Conservation (phyloP, 2,329 filamentous ascomycete genomes). For the Aspergillus sp. region DNA sequence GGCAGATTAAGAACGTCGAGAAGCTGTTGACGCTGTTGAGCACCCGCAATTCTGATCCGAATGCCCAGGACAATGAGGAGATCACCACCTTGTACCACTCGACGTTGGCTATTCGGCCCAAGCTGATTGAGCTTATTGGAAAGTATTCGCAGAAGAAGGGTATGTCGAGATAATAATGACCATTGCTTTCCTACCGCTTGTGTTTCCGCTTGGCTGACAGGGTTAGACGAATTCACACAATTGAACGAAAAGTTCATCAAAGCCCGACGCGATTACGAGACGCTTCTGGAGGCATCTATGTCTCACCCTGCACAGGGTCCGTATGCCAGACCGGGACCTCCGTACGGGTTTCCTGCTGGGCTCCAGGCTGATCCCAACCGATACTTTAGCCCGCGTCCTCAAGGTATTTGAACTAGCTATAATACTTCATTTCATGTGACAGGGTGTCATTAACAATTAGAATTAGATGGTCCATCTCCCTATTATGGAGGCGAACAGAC, state of each 20-base stretch:
- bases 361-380: conserved; percentile 55
- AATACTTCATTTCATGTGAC: no score
- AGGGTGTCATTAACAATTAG: no score
- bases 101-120: conserved; percentile 86
- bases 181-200: neutral
- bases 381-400: conserved; percentile 55
- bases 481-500: conserved; percentile 57
- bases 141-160: conserved; percentile 99
- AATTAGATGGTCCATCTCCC: conserved; percentile 38
- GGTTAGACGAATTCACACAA: conserved; percentile 88
- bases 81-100: conserved; percentile 87
- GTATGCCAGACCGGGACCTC: conserved; percentile 54
- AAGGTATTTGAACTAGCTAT: conserved; percentile 22
- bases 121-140: conserved; percentile 94
- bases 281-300: conserved; percentile 93
- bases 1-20: conserved; percentile 68
- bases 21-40: conserved; percentile 82
- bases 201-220: conserved; percentile 7
- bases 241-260: conserved; percentile 99
- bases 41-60: conserved; percentile 68
- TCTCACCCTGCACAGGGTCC: conserved; percentile 74
- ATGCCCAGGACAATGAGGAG: conserved; percentile 91
- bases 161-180: conserved; percentile 28
- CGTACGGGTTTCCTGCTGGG: conserved; percentile 28
- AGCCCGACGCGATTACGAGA: conserved; percentile 90